phyloP scores from a whole-genome alignment of 306 rosid species.

The Rubus parviflorus region DNA sequence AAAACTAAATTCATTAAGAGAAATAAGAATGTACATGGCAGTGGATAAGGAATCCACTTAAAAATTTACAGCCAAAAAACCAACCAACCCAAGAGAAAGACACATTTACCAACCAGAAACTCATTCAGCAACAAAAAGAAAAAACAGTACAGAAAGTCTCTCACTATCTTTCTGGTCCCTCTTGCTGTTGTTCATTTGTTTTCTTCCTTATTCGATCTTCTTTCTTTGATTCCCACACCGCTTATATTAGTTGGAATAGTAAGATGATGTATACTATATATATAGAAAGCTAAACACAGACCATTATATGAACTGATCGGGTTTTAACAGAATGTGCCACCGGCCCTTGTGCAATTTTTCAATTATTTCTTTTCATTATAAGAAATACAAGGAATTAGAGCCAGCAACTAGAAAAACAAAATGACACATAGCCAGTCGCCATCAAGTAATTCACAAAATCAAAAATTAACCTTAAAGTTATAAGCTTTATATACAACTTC shows the following conservation, averaged over 20 bases:
- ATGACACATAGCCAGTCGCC: neutral
- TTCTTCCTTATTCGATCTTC: neutral
- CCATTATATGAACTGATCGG: neutral
- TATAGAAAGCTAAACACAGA: neutral
- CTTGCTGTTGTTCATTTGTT: neutral
- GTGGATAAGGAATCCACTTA: neutral
- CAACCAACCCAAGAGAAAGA: neutral
- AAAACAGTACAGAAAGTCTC: neutral
- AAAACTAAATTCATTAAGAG: neutral
- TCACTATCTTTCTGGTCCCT: neutral
- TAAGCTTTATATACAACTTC: too few relatives aligned
- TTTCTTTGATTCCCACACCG: neutral
- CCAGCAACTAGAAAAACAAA: neutral
- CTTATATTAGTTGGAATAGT: neutral
- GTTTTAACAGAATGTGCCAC: neutral
- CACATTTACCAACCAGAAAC: neutral
- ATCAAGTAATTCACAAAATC: too few relatives aligned
- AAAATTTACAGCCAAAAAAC: neutral
- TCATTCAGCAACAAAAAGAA: neutral
- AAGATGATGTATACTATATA: neutral
- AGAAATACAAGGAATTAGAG: slow-evolving; percentile 3
- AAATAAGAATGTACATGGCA: neutral
- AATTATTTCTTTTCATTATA: neutral
- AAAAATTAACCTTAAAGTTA: too few relatives aligned
- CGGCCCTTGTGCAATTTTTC: too few relatives aligned